Percentiles rank a stretch among this genome's conserved stretches.
Evolutionary conservation across 2,329 filamentous ascomycete genomes (phyloP).

Genomic region (Colletotrichum sp.): DNA sequence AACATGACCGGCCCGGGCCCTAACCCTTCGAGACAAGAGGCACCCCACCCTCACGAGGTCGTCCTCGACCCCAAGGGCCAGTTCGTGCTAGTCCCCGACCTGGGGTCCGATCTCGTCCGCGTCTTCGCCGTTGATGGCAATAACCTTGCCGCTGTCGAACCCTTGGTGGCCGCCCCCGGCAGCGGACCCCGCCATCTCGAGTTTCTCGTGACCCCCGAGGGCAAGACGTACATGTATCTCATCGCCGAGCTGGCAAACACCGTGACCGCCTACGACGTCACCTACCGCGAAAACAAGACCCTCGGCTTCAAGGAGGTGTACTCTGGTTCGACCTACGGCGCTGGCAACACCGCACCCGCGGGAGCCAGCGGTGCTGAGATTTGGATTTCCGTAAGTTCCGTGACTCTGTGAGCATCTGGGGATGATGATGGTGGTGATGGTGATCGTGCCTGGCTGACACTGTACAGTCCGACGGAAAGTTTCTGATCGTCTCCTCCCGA

Average conservation of each 20-base stretch:
- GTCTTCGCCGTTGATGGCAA: slow-evolving; percentile 57
- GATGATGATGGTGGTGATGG: not conserved
- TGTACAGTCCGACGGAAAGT: slow-evolving; percentile 61
- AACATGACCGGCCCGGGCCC: slow-evolving; percentile 41
- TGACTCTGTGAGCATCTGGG: not conserved
- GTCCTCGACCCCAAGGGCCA: slow-evolving; percentile 67
- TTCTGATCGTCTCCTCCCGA: slow-evolving; percentile 72
- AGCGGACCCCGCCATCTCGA: slow-evolving; percentile 69
- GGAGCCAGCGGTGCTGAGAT: slow-evolving; percentile 61
- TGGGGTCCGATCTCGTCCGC: slow-evolving; percentile 68
- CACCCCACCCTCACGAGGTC: slow-evolving; percentile 69
- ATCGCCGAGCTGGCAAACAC: slow-evolving; percentile 65
- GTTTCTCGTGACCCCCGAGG: slow-evolving; percentile 52
- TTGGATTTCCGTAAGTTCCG: slow-evolving; percentile 58
- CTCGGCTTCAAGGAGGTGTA: slow-evolving; percentile 54
- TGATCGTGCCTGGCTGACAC: not conserved
- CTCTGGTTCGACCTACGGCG: slow-evolving; percentile 52
- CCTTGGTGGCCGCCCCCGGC: slow-evolving; percentile 52
- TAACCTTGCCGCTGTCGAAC: slow-evolving; percentile 43
- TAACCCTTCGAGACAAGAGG: slow-evolving; percentile 54
- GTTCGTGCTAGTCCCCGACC: slow-evolving; percentile 70
- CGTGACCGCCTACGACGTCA: slow-evolving; percentile 61
- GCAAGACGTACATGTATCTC: slow-evolving; percentile 62
- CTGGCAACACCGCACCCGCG: slow-evolving; percentile 41
- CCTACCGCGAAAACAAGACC: slow-evolving; percentile 48